Evolutionary conservation across 192 early-diverging fungal species (phyloP), one percentile per base, ranked within the genome.

Genomic region (Coemansia reversa): DNA sequence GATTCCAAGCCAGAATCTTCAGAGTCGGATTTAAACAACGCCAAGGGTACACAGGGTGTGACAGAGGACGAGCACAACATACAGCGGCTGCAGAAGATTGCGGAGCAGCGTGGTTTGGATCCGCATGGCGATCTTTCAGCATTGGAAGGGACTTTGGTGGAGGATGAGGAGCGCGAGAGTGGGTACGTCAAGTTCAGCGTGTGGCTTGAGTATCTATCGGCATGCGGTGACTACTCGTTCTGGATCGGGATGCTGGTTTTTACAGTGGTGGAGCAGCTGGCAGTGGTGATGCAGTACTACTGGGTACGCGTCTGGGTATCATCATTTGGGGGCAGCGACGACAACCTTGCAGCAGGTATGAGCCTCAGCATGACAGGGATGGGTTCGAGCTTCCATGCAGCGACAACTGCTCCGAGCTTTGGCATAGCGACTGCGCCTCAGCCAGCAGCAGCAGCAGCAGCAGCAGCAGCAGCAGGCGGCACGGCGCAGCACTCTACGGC

Each of bases 91-190:
- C 61, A 61, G 24, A 60, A 69, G 51, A 73, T 66, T 20, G 54
- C 60, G 1, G 45, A 51, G 51, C 65, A 61, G 7, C 32, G 19
- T 2, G 29, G 65, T 7, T 59, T 65, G 2, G 76, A 86, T 19
- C 67, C 58, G 23, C 55, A 83, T 70, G 51, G 32, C 27, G 63
- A 60, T 29, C 1, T 58, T 19, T 51, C 51, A 1, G 19, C 6
- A 29, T 19, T 39, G 18, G 55, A 11, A 4, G 84, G 84, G n/a
- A 75, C 86, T 62, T 76, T 97, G 45, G 92, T 93, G 45, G 72
- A 87, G 49, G 91, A 92, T 8, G 97, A 99, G 73, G 89, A 93
- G 69, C 85, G 88, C 57, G 90, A 87, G 14, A 83, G 85, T 6
- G 97, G 97, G 0, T 82, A 84, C 53, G 95, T 98, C 54, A 74